These are phyloP conservation scores for Wallemia hederae DNA, from an alignment of 1,284 basidiomycete genomes.

Conservation along the genomic window DNA sequence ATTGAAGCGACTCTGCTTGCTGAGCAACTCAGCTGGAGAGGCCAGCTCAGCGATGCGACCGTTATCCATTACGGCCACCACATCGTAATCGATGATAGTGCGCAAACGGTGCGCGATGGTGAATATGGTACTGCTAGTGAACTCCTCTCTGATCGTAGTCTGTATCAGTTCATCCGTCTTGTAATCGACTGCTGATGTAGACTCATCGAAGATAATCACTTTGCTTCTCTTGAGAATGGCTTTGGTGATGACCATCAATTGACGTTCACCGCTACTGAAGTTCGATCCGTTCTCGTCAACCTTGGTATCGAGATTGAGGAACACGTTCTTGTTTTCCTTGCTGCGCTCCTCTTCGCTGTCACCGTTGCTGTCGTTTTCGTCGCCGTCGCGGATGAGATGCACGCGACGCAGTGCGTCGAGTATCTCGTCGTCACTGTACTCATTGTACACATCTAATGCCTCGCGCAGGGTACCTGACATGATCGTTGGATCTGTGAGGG, in stretches of 20 bases:
- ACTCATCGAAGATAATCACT: slow-evolving; percentile 48
- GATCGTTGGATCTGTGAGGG: slow-evolving; percentile 58
- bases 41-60: slow-evolving; percentile 51
- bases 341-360: slow-evolving; percentile 17
- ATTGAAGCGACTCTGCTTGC: slow-evolving; percentile 21
- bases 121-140: slow-evolving; percentile 8
- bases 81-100: slow-evolving; percentile 31
- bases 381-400: slow-evolving; percentile 32
- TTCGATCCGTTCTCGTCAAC: background rate
- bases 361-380: slow-evolving; percentile 20
- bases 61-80: slow-evolving; percentile 22
- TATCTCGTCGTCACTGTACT: slow-evolving; percentile 58
- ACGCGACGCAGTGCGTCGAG: slow-evolving; percentile 66
- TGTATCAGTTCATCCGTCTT: slow-evolving; percentile 40
- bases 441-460: slow-evolving; percentile 66
- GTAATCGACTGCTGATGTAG: slow-evolving; percentile 29
- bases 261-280: slow-evolving; percentile 16
- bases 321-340: slow-evolving; percentile 24
- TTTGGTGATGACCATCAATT: slow-evolving; percentile 42
- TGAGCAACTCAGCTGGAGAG: slow-evolving; percentile 35
- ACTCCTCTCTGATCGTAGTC: slow-evolving; percentile 40
- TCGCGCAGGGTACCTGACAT: slow-evolving; percentile 58
- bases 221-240: slow-evolving; percentile 46
- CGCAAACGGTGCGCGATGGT: slow-evolving; percentile 34
- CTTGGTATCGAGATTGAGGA: slow-evolving; percentile 11